Percentiles rank a stretch among this genome's conserved stretches.
Conservation (phyloP, 108 stramenopile genomes). For the Cyclostephanos invisitatus region DNA sequence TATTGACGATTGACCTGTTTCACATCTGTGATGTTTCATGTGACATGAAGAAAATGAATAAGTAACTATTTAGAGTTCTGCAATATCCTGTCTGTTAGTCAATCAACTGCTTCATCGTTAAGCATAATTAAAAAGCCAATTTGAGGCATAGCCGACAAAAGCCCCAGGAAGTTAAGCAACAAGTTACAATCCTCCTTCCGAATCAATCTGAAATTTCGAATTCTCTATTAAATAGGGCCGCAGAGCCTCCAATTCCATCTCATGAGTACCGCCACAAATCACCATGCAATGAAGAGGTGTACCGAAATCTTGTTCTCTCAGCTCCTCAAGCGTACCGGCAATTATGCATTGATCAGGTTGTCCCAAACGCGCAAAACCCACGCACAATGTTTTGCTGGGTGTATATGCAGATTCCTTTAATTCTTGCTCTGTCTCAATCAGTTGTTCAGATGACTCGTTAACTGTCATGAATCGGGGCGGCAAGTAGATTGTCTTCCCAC, state of each 20-base stretch:
- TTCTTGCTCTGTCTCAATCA: constrained; percentile 87
- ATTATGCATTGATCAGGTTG: constrained; percentile 90
- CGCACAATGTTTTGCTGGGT: constrained; percentile 72
- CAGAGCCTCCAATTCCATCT: constrained; percentile 15
- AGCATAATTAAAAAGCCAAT: too few relatives aligned
- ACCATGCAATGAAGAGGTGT: constrained; percentile 94
- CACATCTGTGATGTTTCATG: too few relatives aligned
- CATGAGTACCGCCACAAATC: constrained; percentile 58
- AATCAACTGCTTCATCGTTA: too few relatives aligned
- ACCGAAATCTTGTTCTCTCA: constrained; percentile 90
- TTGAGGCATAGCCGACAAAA: too few relatives aligned
- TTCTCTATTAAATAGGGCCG: constrained; percentile 57
- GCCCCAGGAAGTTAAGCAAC: not conserved
- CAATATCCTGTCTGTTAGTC: too few relatives aligned
- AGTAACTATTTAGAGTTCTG: too few relatives aligned
- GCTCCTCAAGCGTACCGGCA: constrained; percentile 91
- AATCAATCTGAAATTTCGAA: constrained; percentile 60
- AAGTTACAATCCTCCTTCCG: constrained; percentile 31
- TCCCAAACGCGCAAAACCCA: constrained; percentile 95
- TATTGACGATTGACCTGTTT: too few relatives aligned
- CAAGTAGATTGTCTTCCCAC: constrained; percentile 83
- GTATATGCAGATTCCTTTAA: constrained; percentile 66
- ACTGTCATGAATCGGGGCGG: constrained; percentile 99
- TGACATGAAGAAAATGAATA: too few relatives aligned
- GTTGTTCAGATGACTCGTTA: constrained; percentile 86